Conservation (phyloP, 2,329 filamentous ascomycete species). For the Neurospora crassa region DNA sequence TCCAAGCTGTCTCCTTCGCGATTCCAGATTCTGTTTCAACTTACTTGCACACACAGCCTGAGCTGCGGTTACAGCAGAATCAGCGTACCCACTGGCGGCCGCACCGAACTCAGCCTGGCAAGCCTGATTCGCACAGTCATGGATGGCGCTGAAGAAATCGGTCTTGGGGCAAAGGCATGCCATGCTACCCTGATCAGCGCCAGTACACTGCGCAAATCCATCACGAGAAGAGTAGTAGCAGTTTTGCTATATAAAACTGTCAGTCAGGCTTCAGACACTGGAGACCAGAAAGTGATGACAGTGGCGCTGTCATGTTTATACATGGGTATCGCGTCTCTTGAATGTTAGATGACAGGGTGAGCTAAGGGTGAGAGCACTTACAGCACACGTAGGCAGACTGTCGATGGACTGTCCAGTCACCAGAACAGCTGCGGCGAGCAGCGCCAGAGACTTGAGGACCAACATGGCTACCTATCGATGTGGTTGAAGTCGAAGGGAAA, state of each 20-base stretch:
- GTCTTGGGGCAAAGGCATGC: constrained; percentile 17
- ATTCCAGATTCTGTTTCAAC: not conserved
- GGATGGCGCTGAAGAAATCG: constrained; percentile 12
- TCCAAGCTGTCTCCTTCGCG: not conserved
- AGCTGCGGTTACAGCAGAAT: constrained; percentile 12
- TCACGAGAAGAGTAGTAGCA: constrained; percentile 9
- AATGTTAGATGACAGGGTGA: not conserved
- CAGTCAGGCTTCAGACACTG: constrained; percentile 4
- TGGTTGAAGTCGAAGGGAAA: not conserved
- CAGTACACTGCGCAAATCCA: constrained; percentile 3
- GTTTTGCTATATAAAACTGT: constrained; percentile 12
- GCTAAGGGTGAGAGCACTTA: constrained; percentile 6
- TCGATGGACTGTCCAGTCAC: constrained; percentile 9
- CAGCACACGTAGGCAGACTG: constrained; percentile 12
- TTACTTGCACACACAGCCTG: constrained; percentile 15
- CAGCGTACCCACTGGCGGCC: constrained; percentile 4
- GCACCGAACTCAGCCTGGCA: constrained; percentile 10
- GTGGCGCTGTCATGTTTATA: not conserved
- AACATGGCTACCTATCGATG: constrained; percentile 4
- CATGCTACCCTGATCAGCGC: constrained; percentile 10
- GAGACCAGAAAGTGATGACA: not conserved
- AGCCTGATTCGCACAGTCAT: constrained; percentile 12
- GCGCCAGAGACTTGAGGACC: constrained; percentile 2
- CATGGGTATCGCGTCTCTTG: not conserved
- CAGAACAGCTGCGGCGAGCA: constrained; percentile 4